These are phyloP conservation scores for Apiospora koreana DNA, from an alignment of 2,329 filamentous ascomycete genomes.

Conservation along the genomic window DNA sequence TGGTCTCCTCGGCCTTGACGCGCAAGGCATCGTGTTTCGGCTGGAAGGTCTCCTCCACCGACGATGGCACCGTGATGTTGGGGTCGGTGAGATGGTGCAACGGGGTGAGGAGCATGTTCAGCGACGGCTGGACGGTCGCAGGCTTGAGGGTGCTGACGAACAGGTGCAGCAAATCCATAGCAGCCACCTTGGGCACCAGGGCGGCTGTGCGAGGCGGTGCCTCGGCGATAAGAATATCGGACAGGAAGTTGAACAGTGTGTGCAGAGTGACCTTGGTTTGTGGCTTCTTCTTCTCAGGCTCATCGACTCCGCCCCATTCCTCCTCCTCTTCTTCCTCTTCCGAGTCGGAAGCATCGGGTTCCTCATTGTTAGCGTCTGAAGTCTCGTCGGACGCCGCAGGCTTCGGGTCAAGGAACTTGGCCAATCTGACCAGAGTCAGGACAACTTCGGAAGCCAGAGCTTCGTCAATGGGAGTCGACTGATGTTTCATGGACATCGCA, in stretches of 20 bases:
- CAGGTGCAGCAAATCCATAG: conserved; percentile 72
- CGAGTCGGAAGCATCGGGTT: conserved; percentile 44
- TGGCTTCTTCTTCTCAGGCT: conserved; percentile 41
- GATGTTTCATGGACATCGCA: conserved; percentile 1
- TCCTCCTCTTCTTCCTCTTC: conserved; percentile 45
- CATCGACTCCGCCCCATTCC: conserved; percentile 35
- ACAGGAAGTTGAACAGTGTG: conserved; percentile 78
- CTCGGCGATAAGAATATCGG: conserved; percentile 77
- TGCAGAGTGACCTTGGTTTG: conserved; percentile 52
- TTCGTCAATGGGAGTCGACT: conserved; percentile 58
- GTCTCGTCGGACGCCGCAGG: conserved; percentile 45
- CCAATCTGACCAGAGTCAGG: conserved; percentile 82
- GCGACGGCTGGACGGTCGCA: conserved; percentile 59
- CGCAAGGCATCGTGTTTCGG: conserved; percentile 70
- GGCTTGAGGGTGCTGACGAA: conserved; percentile 64
- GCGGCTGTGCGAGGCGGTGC: conserved; percentile 62
- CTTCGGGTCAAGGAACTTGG: conserved; percentile 63
- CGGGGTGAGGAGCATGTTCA: conserved; percentile 60
- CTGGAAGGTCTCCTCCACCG: conserved; percentile 69
- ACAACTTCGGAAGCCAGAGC: conserved; percentile 76
- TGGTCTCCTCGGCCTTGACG: conserved; percentile 71
- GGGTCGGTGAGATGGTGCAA: conserved; percentile 85
- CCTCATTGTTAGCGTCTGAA: conserved; percentile 43
- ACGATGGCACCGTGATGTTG: conserved; percentile 70
- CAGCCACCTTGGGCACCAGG: conserved; percentile 73